These are phyloP conservation scores for Penicillium paneum DNA, from an alignment of 2,329 filamentous ascomycete genomes.

Conservation along the genomic window DNA sequence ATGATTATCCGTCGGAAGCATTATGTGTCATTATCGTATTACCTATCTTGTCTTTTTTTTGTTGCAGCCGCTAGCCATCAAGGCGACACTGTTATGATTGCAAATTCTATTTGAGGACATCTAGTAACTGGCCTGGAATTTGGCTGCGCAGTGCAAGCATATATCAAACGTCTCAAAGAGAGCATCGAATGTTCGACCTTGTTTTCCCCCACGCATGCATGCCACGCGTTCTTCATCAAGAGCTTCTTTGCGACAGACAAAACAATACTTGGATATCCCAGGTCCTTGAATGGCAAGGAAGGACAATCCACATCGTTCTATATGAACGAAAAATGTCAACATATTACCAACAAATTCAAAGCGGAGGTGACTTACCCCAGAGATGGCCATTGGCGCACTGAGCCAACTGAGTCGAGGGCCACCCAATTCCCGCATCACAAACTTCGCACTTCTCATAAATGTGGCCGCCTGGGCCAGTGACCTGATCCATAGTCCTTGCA, in stretches of 20 bases:
- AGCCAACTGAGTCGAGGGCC: constrained; percentile 48
- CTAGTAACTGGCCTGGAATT: constrained; percentile 28
- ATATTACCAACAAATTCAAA: neutral
- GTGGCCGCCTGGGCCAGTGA: constrained; percentile 23
- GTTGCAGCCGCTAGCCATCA: neutral
- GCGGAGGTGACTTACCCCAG: constrained; percentile 42
- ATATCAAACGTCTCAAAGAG: constrained; percentile 36
- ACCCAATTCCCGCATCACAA: constrained; percentile 48
- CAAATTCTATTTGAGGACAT: neutral
- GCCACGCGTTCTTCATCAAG: constrained; percentile 44
- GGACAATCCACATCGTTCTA: constrained; percentile 54
- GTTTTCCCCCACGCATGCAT: constrained; percentile 10
- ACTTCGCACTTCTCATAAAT: constrained; percentile 52
- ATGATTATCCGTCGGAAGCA: neutral
- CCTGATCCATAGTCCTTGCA: constrained; percentile 23
- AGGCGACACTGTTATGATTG: neutral
- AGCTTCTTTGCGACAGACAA: constrained; percentile 50
- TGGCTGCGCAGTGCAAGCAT: constrained; percentile 37
- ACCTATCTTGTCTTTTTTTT: neutral
- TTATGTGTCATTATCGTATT: neutral
- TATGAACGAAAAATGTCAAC: constrained; percentile 7
- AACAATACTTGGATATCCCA: constrained; percentile 53
- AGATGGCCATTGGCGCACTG: constrained; percentile 52
- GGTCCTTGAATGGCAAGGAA: constrained; percentile 56
- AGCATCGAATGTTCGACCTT: constrained; percentile 21